phyloP scores from a whole-genome alignment of 2,329 filamentous ascomycete species.

The Acrocalymma vagum region DNA sequence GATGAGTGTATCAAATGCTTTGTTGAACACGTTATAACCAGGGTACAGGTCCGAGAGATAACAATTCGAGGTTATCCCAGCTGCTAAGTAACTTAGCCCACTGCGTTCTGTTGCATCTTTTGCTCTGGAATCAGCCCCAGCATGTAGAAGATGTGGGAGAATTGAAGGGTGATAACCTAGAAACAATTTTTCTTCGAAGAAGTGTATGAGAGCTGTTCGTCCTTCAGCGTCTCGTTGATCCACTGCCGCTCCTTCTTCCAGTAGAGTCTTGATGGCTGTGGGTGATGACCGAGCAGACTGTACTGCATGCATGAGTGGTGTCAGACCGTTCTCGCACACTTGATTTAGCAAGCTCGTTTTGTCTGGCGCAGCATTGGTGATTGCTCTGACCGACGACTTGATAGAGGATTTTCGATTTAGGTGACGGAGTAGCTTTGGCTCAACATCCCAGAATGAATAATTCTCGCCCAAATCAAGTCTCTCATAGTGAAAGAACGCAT shows the following conservation, averaged over 20 bases:
- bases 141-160: conserved; percentile 1
- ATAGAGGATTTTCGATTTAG: conserved; percentile 2
- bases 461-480: neutral
- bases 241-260: conserved; percentile 4
- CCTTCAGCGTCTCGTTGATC: conserved; percentile 1
- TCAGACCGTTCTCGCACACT: neutral
- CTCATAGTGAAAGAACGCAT: conserved; percentile 3
- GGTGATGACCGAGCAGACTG: conserved; percentile 1
- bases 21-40: conserved; percentile 4
- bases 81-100: conserved; percentile 1
- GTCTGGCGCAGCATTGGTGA: too few species aligned
- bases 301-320: conserved; percentile 1
- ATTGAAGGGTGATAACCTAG: neutral
- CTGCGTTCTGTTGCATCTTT: conserved; percentile 1
- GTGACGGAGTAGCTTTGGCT: too few species aligned
- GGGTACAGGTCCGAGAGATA: conserved; percentile 2
- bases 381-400: neutral
- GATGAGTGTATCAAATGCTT: conserved; percentile 1
- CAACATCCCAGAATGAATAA: too few species aligned
- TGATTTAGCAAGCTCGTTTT: too few species aligned
- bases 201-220: conserved; percentile 4
- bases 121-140: neutral
- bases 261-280: conserved; percentile 1
- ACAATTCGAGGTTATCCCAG: conserved; percentile 1
- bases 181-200: conserved; percentile 1